A percentile compares a stretch with the other conserved stretches of the same genome.
Conservation (phyloP, 495 filamentous ascomycete genomes). For the Lentithecium fluviatile region DNA sequence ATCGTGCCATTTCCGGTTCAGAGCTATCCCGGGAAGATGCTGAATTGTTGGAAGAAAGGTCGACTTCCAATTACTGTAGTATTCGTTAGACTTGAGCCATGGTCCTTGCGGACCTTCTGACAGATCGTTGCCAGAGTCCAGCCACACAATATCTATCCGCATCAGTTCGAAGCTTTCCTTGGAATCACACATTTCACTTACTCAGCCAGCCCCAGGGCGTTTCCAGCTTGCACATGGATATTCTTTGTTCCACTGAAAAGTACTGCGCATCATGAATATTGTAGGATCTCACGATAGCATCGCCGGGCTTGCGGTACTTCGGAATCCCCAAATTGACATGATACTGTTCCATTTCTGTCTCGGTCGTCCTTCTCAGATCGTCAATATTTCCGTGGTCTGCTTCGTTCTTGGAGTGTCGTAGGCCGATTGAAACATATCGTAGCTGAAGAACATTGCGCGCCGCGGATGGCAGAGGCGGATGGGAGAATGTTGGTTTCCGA, state of each 20-base stretch:
- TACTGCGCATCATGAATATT: not conserved
- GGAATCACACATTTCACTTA: not conserved
- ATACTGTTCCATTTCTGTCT: too few relatives aligned
- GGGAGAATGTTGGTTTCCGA: too few relatives aligned
- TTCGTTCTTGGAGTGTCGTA: too few relatives aligned
- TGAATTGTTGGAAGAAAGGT: not conserved
- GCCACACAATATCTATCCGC: not conserved
- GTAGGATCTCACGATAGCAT: conserved; percentile 1
- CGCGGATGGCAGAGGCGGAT: too few relatives aligned
- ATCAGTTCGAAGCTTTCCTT: not conserved
- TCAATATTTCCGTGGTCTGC: too few relatives aligned
- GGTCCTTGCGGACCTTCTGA: not conserved
- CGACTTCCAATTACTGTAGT: not conserved
- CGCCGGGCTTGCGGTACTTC: not conserved
- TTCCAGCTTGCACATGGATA: not conserved
- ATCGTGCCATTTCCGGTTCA: not conserved
- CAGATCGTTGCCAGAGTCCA: not conserved
- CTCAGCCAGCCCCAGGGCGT: not conserved
- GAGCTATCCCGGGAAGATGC: not conserved
- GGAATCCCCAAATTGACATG: too few relatives aligned
- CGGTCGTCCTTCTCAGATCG: too few relatives aligned
- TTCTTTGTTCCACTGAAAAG: conserved; percentile 7
- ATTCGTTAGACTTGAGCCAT: not conserved
- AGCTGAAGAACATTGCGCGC: too few relatives aligned
- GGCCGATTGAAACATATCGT: too few relatives aligned